Conservation (phyloP, 2,329 filamentous ascomycete species). For the Fusarium miscanthi region DNA sequence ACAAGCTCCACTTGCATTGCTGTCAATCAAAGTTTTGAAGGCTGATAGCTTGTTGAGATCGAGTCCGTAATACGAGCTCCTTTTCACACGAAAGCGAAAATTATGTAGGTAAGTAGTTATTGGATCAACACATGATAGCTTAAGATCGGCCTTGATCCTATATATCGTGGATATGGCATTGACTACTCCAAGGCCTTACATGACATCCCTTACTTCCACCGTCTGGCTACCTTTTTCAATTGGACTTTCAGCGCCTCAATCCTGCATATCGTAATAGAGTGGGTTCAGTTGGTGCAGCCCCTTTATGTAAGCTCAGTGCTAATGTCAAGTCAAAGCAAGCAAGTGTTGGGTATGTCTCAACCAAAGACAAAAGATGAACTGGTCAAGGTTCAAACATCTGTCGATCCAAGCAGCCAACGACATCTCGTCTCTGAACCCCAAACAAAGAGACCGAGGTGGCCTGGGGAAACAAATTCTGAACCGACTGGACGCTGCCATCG, state of each 20-base stretch:
- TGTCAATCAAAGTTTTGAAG: not conserved
- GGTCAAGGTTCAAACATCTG: not conserved
- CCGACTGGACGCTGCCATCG: slow-evolving; percentile 23
- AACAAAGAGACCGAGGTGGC: slow-evolving; percentile 1
- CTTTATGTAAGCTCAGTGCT: slow-evolving; percentile 11
- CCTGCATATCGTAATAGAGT: slow-evolving; percentile 21
- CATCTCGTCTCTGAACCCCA: not conserved
- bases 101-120: not conserved
- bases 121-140: not conserved
- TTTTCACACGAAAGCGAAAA: slow-evolving; percentile 18
- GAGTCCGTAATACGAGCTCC: not conserved
- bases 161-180: slow-evolving; percentile 3
- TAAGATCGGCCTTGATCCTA: not conserved
- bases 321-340: not conserved
- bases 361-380: not conserved
- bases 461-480: not conserved
- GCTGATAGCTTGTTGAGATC: not conserved
- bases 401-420: slow-evolving; percentile 1
- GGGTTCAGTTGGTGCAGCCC: slow-evolving; percentile 11
- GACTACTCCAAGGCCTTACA: not conserved
- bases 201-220: slow-evolving; percentile 12
- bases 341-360: not conserved
- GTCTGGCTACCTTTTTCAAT: not conserved
- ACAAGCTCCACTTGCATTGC: not conserved
- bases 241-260: slow-evolving; percentile 16